Evolutionary conservation across 768 basidiomycete genomes (phyloP).

Genomic region (Amanita rubescens): DNA sequence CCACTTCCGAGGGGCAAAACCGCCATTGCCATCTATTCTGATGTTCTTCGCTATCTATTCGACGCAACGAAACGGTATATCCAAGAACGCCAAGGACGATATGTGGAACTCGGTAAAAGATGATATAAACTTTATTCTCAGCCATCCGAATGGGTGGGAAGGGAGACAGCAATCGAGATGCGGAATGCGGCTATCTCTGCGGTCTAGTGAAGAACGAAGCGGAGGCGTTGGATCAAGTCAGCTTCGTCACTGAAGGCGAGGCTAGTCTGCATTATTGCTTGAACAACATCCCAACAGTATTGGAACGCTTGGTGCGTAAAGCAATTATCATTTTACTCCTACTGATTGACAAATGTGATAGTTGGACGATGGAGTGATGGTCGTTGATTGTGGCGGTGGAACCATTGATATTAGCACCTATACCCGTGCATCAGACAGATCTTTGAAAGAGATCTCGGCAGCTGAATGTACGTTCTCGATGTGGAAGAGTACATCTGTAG

Average conservation of each 20-base stretch:
- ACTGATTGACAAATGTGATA: neutral
- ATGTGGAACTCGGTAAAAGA: conserved; percentile 34
- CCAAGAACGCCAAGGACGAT: conserved; percentile 32
- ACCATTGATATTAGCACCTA: conserved; percentile 6
- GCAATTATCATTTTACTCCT: conserved; percentile 33
- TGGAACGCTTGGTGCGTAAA: conserved; percentile 18
- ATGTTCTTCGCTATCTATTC: conserved; percentile 39
- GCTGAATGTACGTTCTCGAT: neutral
- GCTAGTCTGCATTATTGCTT: conserved; percentile 48
- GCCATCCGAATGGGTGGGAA: conserved; percentile 54
- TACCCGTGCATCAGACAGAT: neutral
- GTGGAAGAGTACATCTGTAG: no score
- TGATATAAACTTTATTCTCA: conserved; percentile 38
- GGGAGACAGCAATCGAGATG: conserved; percentile 42
- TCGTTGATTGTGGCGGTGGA: conserved; percentile 4
- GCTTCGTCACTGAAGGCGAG: conserved; percentile 49
- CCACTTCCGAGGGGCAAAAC: conserved; percentile 36
- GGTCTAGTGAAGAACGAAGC: conserved; percentile 31
- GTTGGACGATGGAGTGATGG: neutral
- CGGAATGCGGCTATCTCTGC: conserved; percentile 39
- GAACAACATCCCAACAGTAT: conserved; percentile 26
- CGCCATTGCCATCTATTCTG: conserved; percentile 34
- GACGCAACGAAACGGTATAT: conserved; percentile 34
- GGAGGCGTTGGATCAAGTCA: conserved; percentile 30
- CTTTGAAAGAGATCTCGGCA: conserved; percentile 1